These are phyloP conservation scores for Neurospora africana DNA, from an alignment of 495 filamentous ascomycete species.

Conservation along the genomic window DNA sequence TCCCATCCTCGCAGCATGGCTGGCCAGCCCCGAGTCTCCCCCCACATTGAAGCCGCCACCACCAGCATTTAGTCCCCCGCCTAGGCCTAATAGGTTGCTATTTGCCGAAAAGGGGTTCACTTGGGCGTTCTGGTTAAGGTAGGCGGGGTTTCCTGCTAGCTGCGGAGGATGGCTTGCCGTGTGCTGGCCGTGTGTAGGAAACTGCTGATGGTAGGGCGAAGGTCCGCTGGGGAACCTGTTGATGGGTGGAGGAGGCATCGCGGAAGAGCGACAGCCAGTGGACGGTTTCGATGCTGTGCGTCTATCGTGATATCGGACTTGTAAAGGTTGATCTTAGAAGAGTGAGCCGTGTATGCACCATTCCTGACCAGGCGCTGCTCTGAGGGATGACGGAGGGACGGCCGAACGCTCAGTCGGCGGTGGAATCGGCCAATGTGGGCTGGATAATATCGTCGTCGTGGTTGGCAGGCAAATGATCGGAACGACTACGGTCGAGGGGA, in stretches of 20 bases:
- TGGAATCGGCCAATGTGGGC: not conserved
- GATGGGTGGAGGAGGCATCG: conserved; percentile 24
- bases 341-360: conserved; percentile 8
- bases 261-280: not conserved
- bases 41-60: conserved; percentile 43
- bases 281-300: not conserved
- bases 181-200: conserved; percentile 34
- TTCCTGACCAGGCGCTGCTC: conserved; percentile 7
- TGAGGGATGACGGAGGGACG: not conserved
- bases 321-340: not conserved
- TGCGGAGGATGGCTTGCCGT: conserved; percentile 29
- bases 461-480: not conserved
- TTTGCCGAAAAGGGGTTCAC: conserved; percentile 57
- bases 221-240: conserved; percentile 25
- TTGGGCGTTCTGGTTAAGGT: conserved; percentile 52
- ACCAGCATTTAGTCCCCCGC: conserved; percentile 32
- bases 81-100: conserved; percentile 50
- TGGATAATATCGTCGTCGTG: not conserved
- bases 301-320: conserved; percentile 11
- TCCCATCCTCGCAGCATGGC: conserved; percentile 77
- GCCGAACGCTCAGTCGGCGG: not conserved
- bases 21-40: conserved; percentile 74
- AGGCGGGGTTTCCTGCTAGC: conserved; percentile 26
- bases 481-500: not conserved
- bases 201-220: conserved; percentile 37